Evolutionary conservation across 148 eudicot species (phyloP).

Genomic region (Heliamphora exappendiculata): DNA sequence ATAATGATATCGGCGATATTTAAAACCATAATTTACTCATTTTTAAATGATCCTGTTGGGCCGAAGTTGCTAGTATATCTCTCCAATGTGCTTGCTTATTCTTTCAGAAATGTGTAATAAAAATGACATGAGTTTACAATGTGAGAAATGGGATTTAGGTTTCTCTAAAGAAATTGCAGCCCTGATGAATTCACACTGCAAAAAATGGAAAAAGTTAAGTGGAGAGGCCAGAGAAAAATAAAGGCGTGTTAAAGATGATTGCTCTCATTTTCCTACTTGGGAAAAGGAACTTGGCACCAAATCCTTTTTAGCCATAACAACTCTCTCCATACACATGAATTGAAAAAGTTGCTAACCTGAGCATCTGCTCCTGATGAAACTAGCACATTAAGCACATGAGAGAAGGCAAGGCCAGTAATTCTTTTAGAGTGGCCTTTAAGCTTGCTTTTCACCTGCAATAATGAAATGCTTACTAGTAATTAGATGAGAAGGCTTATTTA

Average conservation of each 20-base stretch:
- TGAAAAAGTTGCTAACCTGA: slow-evolving; percentile 42
- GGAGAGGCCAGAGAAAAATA: neutral
- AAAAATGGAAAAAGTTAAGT: neutral
- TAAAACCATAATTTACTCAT: too few species aligned
- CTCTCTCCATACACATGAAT: neutral
- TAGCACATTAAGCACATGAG: slow-evolving; percentile 60
- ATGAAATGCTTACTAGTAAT: neutral
- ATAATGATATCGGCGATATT: too few species aligned
- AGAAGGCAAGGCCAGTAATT: slow-evolving; percentile 83
- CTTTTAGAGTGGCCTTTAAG: slow-evolving; percentile 85
- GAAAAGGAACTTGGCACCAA: too few species aligned
- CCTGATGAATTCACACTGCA: neutral
- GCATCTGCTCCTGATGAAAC: slow-evolving; percentile 94
- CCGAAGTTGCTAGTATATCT: neutral
- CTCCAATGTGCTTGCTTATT: neutral
- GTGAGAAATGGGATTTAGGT: neutral
- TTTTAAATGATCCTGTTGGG: neutral
- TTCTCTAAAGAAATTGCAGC: neutral
- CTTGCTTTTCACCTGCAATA: slow-evolving; percentile 73
- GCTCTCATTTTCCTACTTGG: neutral
- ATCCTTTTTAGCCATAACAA: too few species aligned
- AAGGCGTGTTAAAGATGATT: neutral
- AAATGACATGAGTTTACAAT: neutral
- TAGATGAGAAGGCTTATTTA: neutral
- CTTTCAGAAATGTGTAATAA: neutral